These are phyloP conservation scores for Nymphaea colorata DNA, from an alignment of 164 flowering plant genomes.

Conservation along the genomic window DNA sequence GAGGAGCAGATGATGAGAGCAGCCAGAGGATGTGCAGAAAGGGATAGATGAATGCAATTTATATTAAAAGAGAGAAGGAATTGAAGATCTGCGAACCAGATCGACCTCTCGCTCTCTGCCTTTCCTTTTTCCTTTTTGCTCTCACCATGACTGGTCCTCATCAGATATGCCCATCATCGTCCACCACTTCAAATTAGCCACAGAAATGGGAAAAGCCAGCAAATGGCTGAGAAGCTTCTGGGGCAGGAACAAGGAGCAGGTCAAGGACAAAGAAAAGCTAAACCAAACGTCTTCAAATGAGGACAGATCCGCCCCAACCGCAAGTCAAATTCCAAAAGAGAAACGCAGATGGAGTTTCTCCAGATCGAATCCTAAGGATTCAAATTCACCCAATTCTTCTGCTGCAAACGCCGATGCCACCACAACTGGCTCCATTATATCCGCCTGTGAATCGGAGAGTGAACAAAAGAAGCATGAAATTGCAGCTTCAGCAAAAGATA, in stretches of 20 bases:
- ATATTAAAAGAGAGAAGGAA: neutral
- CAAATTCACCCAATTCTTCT: neutral
- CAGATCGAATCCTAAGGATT: slow-evolving; percentile 39
- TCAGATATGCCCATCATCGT: too few species aligned
- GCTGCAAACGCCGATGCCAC: neutral
- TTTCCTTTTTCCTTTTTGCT: too few species aligned
- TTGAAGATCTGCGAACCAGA: neutral
- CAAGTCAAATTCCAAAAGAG: slow-evolving; percentile 47
- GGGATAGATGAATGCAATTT: neutral
- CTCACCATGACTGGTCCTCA: neutral
- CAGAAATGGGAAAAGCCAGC: slow-evolving; percentile 56
- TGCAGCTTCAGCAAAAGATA: slow-evolving; percentile 53
- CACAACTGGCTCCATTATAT: neutral
- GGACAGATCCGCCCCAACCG: slow-evolving; percentile 23
- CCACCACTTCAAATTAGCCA: neutral
- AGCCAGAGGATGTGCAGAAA: neutral
- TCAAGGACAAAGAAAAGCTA: slow-evolving; percentile 17
- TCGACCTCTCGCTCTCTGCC: neutral
- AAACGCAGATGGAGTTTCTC: slow-evolving; percentile 87
- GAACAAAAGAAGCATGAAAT: slow-evolving; percentile 49
- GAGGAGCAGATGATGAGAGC: neutral
- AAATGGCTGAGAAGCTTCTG: slow-evolving; percentile 58
- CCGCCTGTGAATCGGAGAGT: neutral
- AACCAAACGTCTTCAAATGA: slow-evolving; percentile 12
- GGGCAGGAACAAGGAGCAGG: slow-evolving; percentile 23